A percentile compares a stretch with the other conserved stretches of the same genome.
Conservation (phyloP, 345 rosid species). For the Atalantia buxifolia region DNA sequence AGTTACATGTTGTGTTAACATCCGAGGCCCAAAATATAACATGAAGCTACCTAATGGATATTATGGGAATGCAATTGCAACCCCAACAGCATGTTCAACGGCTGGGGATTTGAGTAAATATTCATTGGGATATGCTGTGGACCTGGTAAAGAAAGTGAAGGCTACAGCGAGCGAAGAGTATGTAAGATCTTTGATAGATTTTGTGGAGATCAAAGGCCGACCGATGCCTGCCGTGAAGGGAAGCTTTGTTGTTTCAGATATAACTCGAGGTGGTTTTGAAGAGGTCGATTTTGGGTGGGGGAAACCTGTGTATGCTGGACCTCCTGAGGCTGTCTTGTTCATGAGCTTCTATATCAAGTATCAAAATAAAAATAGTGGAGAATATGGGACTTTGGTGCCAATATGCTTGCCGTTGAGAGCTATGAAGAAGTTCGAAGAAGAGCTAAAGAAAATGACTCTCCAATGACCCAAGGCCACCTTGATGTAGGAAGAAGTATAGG, state of each 20-base stretch:
- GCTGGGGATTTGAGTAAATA: constrained; percentile 14
- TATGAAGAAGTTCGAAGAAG: constrained; percentile 21
- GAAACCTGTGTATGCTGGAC: constrained; percentile 17
- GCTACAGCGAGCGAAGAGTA: constrained; percentile 22
- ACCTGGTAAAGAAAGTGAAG: constrained; percentile 27
- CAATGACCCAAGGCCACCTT: not conserved
- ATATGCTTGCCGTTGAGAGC: constrained; percentile 16
- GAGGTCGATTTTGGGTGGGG: constrained; percentile 33
- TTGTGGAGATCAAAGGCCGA: constrained; percentile 17
- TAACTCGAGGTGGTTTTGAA: not conserved
- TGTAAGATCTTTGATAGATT: constrained; percentile 14
- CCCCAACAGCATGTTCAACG: constrained; percentile 25
- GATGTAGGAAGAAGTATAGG: not conserved
- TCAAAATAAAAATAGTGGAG: constrained; percentile 16
- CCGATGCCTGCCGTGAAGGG: not conserved
- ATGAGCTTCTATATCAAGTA: not conserved
- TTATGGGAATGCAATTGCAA: constrained; percentile 41
- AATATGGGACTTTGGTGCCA: constrained; percentile 16
- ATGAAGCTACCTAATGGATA: constrained; percentile 20
- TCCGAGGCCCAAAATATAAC: constrained; percentile 1
- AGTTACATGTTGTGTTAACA: not conserved
- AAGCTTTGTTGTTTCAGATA: not conserved
- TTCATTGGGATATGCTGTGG: constrained; percentile 34
- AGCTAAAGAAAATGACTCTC: not conserved
- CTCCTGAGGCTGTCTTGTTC: not conserved